A percentile compares a stretch with the other conserved stretches of the same genome.
phyloP scores from a whole-genome alignment of 1,284 basidiomycete species.

The Lignosus rhinocerotis region DNA sequence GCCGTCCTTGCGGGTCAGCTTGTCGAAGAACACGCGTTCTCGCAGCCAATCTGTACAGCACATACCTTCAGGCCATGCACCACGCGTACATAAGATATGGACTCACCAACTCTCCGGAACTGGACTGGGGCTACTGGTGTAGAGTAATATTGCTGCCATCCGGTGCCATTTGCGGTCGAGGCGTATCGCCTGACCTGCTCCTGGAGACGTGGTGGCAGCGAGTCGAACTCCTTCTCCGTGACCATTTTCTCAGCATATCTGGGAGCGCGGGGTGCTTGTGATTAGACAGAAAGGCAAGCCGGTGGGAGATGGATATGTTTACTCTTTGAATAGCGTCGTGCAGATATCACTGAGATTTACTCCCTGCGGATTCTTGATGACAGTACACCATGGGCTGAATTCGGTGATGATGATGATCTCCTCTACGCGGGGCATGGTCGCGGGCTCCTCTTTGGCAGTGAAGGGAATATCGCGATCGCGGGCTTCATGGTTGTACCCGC shows the following conservation, averaged over 20 bases:
- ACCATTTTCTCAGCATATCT: constrained; percentile 71
- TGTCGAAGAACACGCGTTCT: constrained; percentile 69
- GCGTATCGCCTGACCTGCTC: constrained; percentile 68
- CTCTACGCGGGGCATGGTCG: constrained; percentile 74
- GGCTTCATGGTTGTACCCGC: constrained; percentile 58
- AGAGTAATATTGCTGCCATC: constrained; percentile 44
- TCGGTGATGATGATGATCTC: constrained; percentile 75
- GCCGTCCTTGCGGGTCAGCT: constrained; percentile 55
- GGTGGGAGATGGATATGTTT: constrained; percentile 28
- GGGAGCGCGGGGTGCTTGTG: neutral
- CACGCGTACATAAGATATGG: neutral
- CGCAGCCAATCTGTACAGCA: constrained; percentile 66
- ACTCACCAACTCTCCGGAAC: constrained; percentile 60
- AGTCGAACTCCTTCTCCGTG: constrained; percentile 63
- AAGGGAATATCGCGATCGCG: constrained; percentile 65
- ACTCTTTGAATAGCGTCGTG: constrained; percentile 70
- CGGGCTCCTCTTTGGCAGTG: constrained; percentile 70
- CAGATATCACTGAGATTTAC: constrained; percentile 76
- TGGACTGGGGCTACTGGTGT: constrained; percentile 45
- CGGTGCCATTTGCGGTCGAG: constrained; percentile 39
- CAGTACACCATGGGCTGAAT: constrained; percentile 77
- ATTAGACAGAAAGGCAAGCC: neutral
- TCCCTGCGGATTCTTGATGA: constrained; percentile 68
- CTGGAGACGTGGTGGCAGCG: constrained; percentile 61
- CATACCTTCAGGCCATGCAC: neutral